Evolutionary conservation across 1,284 basidiomycete genomes (phyloP), one percentile per base, ranked within the genome.

Genomic region (Veloboletus limbatus): DNA sequence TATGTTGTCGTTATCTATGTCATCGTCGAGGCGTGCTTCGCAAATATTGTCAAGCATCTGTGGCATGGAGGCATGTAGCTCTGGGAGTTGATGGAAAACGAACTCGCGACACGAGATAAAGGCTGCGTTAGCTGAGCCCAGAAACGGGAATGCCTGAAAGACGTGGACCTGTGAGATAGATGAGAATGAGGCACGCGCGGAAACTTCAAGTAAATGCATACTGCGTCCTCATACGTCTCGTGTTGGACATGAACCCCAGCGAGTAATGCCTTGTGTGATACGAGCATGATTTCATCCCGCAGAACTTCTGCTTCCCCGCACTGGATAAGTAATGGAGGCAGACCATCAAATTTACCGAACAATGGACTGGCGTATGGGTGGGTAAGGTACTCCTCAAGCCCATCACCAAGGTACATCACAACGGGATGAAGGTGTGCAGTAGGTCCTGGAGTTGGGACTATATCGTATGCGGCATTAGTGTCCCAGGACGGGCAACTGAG

Each of bases 401-500:
- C 77, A 30, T 90, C 87, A 10, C 96, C 96, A 4, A 99, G 83
- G 61, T 97, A 97, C 54, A 95, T 88, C 16, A 81, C 81, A 40
- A 99, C 88, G 0, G 97, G 96, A 64, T 99, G 92, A 61, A 98
- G 78, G 60, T 95, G 93, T 57, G 93, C 91, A 43, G 84, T 87
- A 31, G 82, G 79, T 37, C 78, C 62, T 40, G 90, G 80, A 43
- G 78, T 75, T 1, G 91, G 88, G 0, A 94, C 82, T 27, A 94
- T 82, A 64, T 93, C 91, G 60, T 77, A 90, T 16, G 74, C 74
- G 14, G 88, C 83, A 65, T 97, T 97, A 44, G 89, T 90, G 43
- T 97, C 93, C 96, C 96, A 98, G 27, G 92, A 95, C 53, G 96
- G 92, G 66, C 95, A 98, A 52, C 92, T 96, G 81, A 96, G 88